These are phyloP conservation scores for Prunus persica DNA, from an alignment of 306 rosid genomes.

Conservation along the genomic window Prunus_persica_NCBIv2 NC_034012.1:14812501-14813000, in stretches of 20 bases:
- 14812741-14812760: neutral
- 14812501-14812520: too few relatives aligned
- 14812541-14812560: too few relatives aligned
- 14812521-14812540: too few relatives aligned
- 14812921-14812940: too few relatives aligned
- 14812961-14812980: neutral
- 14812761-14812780: neutral
- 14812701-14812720: constrained; percentile 29
- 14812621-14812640: constrained; percentile 59
- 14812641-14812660: constrained; percentile 40
- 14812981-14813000: neutral
- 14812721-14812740: neutral
- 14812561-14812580: too few relatives aligned
- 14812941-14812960: too few relatives aligned
- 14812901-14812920: constrained; percentile 8
- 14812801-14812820: constrained; percentile 40
- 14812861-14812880: constrained; percentile 43
- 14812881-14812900: constrained; percentile 59
- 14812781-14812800: neutral
- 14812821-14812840: constrained; percentile 42
- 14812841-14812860: constrained; percentile 47
- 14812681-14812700: constrained; percentile 46
- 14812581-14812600: neutral
- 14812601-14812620: neutral
- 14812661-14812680: constrained; percentile 44